Evolutionary conservation across 768 basidiomycete species (phyloP).

Genomic region (Trametes punicea): DNA sequence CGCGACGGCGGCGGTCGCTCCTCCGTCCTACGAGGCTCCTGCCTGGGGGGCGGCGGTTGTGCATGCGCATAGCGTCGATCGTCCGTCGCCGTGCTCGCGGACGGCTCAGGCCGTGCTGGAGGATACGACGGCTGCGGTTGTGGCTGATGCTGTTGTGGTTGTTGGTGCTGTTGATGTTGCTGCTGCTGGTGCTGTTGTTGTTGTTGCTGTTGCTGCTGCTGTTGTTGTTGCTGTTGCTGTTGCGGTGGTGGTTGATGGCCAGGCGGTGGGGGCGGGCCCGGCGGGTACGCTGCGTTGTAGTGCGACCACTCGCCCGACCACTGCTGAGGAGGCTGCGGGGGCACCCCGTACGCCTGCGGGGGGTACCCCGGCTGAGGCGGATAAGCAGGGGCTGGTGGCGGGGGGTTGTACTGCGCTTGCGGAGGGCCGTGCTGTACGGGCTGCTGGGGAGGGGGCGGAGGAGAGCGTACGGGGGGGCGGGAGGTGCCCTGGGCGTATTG

Average conservation of each 20-base stretch:
- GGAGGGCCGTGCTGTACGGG: slow-evolving; percentile 21
- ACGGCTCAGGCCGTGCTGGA: background rate
- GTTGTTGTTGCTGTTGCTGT: slow-evolving; percentile 6
- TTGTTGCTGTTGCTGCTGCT: background rate
- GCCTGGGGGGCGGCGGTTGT: slow-evolving; percentile 13
- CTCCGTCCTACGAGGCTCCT: slow-evolving; percentile 22
- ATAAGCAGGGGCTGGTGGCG: slow-evolving; percentile 28
- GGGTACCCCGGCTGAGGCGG: slow-evolving; percentile 31
- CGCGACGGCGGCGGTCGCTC: slow-evolving; percentile 21
- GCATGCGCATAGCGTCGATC: slow-evolving; percentile 19
- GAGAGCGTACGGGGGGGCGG: slow-evolving; percentile 25
- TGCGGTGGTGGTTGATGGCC: background rate
- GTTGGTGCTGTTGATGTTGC: slow-evolving; percentile 4
- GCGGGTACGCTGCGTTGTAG: slow-evolving; percentile 19
- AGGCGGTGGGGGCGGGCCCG: slow-evolving; percentile 13
- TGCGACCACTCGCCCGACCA: slow-evolving; percentile 20
- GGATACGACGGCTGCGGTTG: background rate
- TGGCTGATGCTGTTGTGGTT: background rate
- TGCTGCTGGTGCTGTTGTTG: background rate
- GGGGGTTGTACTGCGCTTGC: slow-evolving; percentile 27
- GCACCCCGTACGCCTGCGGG: slow-evolving; percentile 28
- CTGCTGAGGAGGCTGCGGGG: slow-evolving; percentile 25
- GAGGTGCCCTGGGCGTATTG: slow-evolving; percentile 28
- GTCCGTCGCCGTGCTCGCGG: slow-evolving; percentile 5
- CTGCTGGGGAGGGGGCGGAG: slow-evolving; percentile 16